Evolutionary conservation across 1,284 basidiomycete species (phyloP).

Genomic region (Wolfiporia cocos): DNA sequence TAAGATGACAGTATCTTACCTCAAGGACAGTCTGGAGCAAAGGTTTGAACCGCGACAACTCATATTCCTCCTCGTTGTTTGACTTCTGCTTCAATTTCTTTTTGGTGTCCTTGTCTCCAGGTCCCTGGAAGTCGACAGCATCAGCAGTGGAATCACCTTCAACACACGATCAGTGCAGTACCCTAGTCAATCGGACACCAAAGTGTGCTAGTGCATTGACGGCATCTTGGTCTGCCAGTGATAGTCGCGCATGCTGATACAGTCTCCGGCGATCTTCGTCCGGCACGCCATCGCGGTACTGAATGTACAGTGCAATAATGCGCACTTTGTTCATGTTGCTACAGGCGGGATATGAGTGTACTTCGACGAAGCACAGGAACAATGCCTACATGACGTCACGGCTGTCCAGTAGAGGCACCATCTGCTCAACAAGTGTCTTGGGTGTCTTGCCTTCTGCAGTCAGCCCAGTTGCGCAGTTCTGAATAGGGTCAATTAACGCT

Average conservation of each 20-base stretch:
- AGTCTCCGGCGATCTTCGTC: slow-evolving; percentile 93
- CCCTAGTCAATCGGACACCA: slow-evolving; percentile 82
- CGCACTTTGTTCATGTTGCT: slow-evolving; percentile 93
- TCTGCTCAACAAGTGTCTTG: slow-evolving; percentile 93
- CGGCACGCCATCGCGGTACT: slow-evolving; percentile 94
- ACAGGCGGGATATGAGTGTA: slow-evolving; percentile 6
- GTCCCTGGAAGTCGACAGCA: slow-evolving; percentile 40
- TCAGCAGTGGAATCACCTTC: too few species aligned
- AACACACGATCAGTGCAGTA: slow-evolving; percentile 25
- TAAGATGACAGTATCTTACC: too few species aligned
- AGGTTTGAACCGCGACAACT: slow-evolving; percentile 92
- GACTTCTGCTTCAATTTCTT: slow-evolving; percentile 79
- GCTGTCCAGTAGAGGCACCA: slow-evolving; percentile 94
- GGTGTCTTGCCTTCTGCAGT: slow-evolving; percentile 89
- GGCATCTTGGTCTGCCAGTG: slow-evolving; percentile 89
- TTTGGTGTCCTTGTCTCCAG: slow-evolving; percentile 70
- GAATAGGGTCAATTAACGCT: slow-evolving; percentile 1
- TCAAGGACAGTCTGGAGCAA: slow-evolving; percentile 66
- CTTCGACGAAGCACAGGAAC: not conserved
- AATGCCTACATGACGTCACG: slow-evolving; percentile 67
- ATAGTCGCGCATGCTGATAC: slow-evolving; percentile 94
- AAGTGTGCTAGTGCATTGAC: slow-evolving; percentile 85
- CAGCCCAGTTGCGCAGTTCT: slow-evolving; percentile 89
- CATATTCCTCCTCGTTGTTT: slow-evolving; percentile 83
- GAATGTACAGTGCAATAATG: slow-evolving; percentile 94